These are phyloP conservation scores for Chlorencoelia australis DNA, from an alignment of 2,329 filamentous ascomycete species.

Conservation along the genomic window DNA sequence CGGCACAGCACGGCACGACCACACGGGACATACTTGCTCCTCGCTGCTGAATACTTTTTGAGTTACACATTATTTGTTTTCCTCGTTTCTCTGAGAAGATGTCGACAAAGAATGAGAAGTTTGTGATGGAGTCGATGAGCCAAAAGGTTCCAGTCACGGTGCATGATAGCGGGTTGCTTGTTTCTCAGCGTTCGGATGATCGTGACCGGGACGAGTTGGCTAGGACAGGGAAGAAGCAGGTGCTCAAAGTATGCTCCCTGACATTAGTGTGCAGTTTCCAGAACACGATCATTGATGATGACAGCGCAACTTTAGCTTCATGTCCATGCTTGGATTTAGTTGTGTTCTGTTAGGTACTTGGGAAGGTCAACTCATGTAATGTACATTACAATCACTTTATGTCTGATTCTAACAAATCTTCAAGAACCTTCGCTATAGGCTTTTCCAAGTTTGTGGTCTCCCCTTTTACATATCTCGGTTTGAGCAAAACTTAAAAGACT, in stretches of 20 bases:
- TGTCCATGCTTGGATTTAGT: conserved; percentile 42
- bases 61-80: no score
- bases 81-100: no score
- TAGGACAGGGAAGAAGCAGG: conserved; percentile 12
- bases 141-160: no score
- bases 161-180: no score
- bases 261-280: neutral
- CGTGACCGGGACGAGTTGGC: neutral
- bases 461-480: neutral
- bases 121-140: no score
- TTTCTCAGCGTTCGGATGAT: no score
- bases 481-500: conserved; percentile 1
- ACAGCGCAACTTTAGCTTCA: conserved; percentile 33
- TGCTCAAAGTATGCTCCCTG: conserved; percentile 21
- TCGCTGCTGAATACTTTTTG: no score
- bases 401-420: neutral
- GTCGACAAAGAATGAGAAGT: no score
- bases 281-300: neutral
- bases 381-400: neutral
- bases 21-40: no score
- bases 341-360: conserved; percentile 41
- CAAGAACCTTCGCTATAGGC: conserved; percentile 1
- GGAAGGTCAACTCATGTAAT: conserved; percentile 35
- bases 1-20: no score
- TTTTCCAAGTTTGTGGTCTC: no score